These are phyloP conservation scores for Aegilops umbellulata DNA, from an alignment of 176 grass and related monocot genomes.

Conservation along the genomic window DNA sequence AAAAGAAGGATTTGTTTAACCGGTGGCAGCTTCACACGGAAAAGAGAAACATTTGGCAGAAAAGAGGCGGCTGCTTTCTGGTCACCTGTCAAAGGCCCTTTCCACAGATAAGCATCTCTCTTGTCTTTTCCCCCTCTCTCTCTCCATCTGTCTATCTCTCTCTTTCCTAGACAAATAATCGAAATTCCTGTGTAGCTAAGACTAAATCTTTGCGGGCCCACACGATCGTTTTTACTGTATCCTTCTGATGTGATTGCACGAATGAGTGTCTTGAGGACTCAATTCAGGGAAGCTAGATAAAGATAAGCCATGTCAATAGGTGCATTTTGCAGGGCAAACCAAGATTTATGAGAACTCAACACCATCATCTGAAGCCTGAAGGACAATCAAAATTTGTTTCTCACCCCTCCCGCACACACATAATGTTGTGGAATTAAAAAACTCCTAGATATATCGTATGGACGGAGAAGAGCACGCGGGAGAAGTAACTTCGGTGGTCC, in stretches of 20 bases:
- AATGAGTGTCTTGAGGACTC: not conserved
- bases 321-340: not conserved
- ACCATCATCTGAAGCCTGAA: not conserved
- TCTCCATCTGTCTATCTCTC: not conserved
- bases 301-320: no score
- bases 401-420: no score
- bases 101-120: conserved; percentile 33
- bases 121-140: not conserved
- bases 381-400: no score
- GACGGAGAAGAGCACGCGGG: not conserved
- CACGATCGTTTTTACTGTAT: not conserved
- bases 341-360: not conserved
- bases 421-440: no score
- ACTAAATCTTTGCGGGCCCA: conserved; percentile 9
- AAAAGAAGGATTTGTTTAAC: not conserved
- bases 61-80: not conserved
- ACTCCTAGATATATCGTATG: no score
- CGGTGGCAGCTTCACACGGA: not conserved
- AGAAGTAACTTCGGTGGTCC: not conserved
- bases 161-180: not conserved
- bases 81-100: conserved; percentile 23
- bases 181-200: not conserved
- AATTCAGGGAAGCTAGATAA: not conserved
- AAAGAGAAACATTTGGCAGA: not conserved
- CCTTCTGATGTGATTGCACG: not conserved